phyloP scores from a whole-genome alignment of 2,329 filamentous ascomycete genomes.

The Hirsutella rhossiliensis region DNA sequence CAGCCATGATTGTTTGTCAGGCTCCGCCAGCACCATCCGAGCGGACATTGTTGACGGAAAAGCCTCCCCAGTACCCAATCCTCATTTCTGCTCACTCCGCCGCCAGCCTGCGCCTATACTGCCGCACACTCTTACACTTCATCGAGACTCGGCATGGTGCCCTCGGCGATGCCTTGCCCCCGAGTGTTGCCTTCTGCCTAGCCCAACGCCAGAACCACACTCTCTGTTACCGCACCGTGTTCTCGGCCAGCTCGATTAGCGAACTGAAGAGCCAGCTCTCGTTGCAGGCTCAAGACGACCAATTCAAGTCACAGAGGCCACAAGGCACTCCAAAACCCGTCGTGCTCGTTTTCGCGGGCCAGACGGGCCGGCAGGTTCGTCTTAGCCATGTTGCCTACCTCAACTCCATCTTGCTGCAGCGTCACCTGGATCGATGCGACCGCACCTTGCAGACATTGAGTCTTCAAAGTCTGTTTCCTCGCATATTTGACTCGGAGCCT shows the following conservation, averaged over 20 bases:
- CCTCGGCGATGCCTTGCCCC: background rate
- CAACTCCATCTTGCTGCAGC: constrained; percentile 4
- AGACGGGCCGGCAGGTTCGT: background rate
- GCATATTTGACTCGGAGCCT: constrained; percentile 13
- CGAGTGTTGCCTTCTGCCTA: background rate
- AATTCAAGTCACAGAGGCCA: too few relatives aligned
- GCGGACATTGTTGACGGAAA: too few relatives aligned
- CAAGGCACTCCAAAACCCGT: background rate
- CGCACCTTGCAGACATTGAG: constrained; percentile 12
- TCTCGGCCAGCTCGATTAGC: background rate
- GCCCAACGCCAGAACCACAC: constrained; percentile 1
- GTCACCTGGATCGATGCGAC: constrained; percentile 23
- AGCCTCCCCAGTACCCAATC: too few relatives aligned
- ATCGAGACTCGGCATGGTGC: background rate
- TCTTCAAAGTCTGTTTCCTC: constrained; percentile 16
- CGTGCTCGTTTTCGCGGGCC: constrained; percentile 1
- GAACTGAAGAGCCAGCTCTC: background rate
- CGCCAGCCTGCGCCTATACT: background rate
- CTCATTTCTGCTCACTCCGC: background rate
- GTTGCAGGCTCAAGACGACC: too few relatives aligned
- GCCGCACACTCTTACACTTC: background rate
- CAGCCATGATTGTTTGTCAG: constrained; percentile 7
- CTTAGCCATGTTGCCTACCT: background rate
- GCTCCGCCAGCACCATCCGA: background rate
- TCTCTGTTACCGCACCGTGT: background rate